Evolutionary conservation across 345 rosid species (phyloP), one percentile per base, ranked within the genome.

Genomic region (Eucalyptus erythrocorys): DNA sequence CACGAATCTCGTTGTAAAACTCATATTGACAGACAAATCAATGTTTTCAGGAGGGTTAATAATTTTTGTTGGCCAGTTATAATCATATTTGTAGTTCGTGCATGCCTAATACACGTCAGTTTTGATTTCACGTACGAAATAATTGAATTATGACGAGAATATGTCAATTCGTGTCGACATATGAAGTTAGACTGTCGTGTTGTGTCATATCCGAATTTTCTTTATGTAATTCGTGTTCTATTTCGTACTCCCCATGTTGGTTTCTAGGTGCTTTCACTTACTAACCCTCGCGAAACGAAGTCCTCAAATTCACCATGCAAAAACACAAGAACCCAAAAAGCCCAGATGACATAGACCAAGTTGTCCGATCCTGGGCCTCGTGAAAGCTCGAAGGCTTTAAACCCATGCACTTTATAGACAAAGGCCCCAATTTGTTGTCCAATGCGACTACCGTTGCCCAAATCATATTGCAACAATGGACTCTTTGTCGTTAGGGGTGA

Each of bases 361-460:
- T n/a, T 64, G 76, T 64, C 9, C 10, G 76, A 64, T n/a, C 37
- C 34, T 16, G 76, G 76, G 76, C 76, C 76, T 64, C 16, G 17
- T 32, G 10, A 64, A 64, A n/a, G 40, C 40, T 64, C 21, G 40
- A 64, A n/a, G 76, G 40, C 40, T 1, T n/a, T 7, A 64, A 64
- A 61, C 68, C 40, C 40, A 64, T n/a, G 76, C 76, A 64, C 0
- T 64, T 64, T n/a, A 6, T n/a, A n/a, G 76, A n/a, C 4, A 64
- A 61, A 6, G 71, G 71, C 71, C 71, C 7, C 15, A 0, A 61
- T 61, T 61, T 61, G 3, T 0, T 0, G 68, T 14, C 17, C 68
- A 2, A 13, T 61, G 68, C 32, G 17, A 3, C 34, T 61, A 13
- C 15, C 34, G 32, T 27, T 30, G 68, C 68, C n/a, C 34, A 27